Evolutionary conservation across 345 rosid species (phyloP).

Genomic region (Turritis glabra): DNA sequence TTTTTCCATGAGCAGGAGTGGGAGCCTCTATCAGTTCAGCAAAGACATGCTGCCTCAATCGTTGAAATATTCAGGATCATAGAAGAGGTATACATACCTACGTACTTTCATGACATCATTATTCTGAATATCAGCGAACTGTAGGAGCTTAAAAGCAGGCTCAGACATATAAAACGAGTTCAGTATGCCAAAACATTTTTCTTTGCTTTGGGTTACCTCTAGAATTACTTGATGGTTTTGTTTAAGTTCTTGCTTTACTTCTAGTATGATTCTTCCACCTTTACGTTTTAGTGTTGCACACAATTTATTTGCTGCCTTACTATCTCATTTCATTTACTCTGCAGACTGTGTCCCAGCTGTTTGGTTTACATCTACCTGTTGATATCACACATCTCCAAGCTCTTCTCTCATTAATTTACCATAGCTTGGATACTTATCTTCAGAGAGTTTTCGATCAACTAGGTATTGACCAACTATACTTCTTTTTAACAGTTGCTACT

Average conservation of each 20-base stretch:
- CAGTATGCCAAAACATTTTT: background rate
- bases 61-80: constrained; percentile 95
- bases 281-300: constrained; percentile 4
- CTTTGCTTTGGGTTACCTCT: background rate
- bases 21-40: constrained; percentile 94
- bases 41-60: constrained; percentile 80
- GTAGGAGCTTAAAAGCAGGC: constrained; percentile 12
- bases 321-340: constrained; percentile 27
- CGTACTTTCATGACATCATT: constrained; percentile 8
- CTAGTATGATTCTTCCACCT: constrained; percentile 7
- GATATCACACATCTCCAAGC: constrained; percentile 94
- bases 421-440: constrained; percentile 81
- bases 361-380: constrained; percentile 84
- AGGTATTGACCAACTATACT: constrained; percentile 52
- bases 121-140: constrained; percentile 3
- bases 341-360: constrained; percentile 96
- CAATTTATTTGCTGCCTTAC: constrained; percentile 6
- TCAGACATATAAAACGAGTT: background rate
- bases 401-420: constrained; percentile 82
- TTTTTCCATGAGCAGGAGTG: constrained; percentile 66
- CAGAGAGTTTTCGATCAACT: constrained; percentile 63
- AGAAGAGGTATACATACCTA: constrained; percentile 73
- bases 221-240: constrained; percentile 13
- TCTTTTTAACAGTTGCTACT: constrained; percentile 9
- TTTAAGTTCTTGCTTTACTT: background rate